Evolutionary conservation across 139 green algal species (phyloP), one percentile per base, ranked within the genome.

Genomic region (Dunaliella sp.): DNA sequence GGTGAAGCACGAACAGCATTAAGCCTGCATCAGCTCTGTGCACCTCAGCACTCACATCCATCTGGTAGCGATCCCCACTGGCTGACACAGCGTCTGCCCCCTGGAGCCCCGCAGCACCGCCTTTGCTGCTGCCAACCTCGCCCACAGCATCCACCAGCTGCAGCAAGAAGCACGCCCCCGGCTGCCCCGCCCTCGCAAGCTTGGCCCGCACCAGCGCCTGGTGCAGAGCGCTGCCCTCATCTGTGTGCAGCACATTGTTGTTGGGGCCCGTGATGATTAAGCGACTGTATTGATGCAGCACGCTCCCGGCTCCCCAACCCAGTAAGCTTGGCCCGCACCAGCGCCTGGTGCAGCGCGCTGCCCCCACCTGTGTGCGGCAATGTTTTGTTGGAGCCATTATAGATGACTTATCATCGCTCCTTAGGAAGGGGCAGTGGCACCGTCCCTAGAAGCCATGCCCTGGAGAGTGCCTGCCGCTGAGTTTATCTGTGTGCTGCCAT

Each of bases 131-230:
- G 3, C 77, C 25, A 31, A 74, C 36, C 78, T 89, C 84, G 0
- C 85, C 81, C 36, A 91, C 83, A 1, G 88, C 88, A 2, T 84
- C 73, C 0, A 91, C 3, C 2, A 91, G 85, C 38, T 87, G 83
- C 36, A 89, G 35, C 32, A 91, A 58, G 58, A 85, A 76, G 85
- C 85, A 85, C 2, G n/a, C 36, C 3, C 34, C 79, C 72, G 59
- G 59, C 12, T 76, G 31, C 1, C 38, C 76, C 32, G 38, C 1
- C 48, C 33, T 25, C 12, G 81, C 30, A 1, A 58, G 57, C 58
- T 87, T 91, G 24, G 86, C 36, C 28, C 86, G 86, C 33, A 81
- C 81, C 16, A 87, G 78, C 2, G 86, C 85, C 25, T 88, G 79
- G 36, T 86, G 86, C 36, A 91, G 83, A 0, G 83, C 74, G 0